These are phyloP conservation scores for Kodamaea kaohsiungensis DNA, from an alignment of 805 yeast genomes.

Conservation along the genomic window DNA sequence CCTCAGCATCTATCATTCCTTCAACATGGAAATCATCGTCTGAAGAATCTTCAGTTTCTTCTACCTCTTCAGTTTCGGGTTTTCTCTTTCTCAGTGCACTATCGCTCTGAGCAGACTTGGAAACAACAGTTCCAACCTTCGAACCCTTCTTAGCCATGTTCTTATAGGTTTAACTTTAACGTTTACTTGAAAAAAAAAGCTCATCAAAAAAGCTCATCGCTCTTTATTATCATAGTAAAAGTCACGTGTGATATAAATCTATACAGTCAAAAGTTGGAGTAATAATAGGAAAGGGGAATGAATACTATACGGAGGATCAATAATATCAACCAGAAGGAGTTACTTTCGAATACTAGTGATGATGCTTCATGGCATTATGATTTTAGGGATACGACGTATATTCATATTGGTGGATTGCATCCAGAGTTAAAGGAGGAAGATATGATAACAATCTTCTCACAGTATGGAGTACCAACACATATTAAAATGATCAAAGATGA, in stretches of 20 bases:
- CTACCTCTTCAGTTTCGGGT: conserved; percentile 13
- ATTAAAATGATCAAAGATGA: conserved; percentile 67
- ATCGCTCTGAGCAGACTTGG: conserved; percentile 11
- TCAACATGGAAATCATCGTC: conserved; percentile 35
- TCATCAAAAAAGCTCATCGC: conserved; percentile 5
- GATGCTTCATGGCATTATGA: conserved; percentile 90
- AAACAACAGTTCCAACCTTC: conserved; percentile 1
- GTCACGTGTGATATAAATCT: not conserved
- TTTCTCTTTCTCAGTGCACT: conserved; percentile 15
- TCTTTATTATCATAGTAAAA: not conserved
- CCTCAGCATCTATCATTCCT: conserved; percentile 46
- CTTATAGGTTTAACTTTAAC: not conserved
- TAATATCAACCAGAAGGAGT: conserved; percentile 64
- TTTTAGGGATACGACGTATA: conserved; percentile 71
- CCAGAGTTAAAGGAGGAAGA: conserved; percentile 71
- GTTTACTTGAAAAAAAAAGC: conserved; percentile 7
- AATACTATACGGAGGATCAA: conserved; percentile 47
- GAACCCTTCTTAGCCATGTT: conserved; percentile 12
- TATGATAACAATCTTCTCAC: conserved; percentile 76
- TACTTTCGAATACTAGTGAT: conserved; percentile 56
- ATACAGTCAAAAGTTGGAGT: no score
- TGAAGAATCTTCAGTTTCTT: conserved; percentile 22
- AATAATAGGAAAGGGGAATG: conserved; percentile 20
- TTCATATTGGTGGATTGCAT: conserved; percentile 76
- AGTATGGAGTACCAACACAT: conserved; percentile 84